Base-by-base conservation (phyloP, 192 early-diverging fungal genomes). In the Entomortierella chlamydospora region DNA sequence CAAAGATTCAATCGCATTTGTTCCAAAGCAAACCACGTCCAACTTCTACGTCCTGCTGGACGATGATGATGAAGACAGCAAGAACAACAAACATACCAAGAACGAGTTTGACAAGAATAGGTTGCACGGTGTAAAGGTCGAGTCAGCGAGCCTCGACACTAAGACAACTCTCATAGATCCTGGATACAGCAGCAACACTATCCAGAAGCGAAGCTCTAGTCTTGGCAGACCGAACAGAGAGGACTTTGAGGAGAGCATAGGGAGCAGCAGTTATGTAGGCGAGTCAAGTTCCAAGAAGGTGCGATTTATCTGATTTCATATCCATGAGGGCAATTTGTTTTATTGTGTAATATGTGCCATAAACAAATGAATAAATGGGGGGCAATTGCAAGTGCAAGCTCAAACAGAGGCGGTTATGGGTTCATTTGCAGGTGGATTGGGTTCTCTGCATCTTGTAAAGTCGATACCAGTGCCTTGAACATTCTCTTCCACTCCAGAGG, bases 401-500 rank as follows among this genome's bases (percentile, higher is more conserved):
- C 13, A 41, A 9, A 41, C 7, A 51, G 50, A 23, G 50, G 18
- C 50, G 18, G 15, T 39, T 59, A 79, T 23, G 76, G 76, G 41
- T 70, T 70, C 76, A 79, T 79, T 30, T 79, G 67, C 1, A 79
- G 55, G 26, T 79, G 62, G 41, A 79, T 79, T 0, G 76, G 63
- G 20, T 61, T 70, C 42, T 79, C 76, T 4, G 63, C 42, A 39
- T 70, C 76, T 33, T 70, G 54, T 4, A 79, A 42, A 5, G 68
- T 60, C 2, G 76, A 54, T 0, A 79, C 72, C 15, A 82, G 51
- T 3, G 81, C 81, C 37, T 69, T 82, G 61, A 82, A 82, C 69
- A 82, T 73, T 49, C 81, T 30, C 55, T 74, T 73, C 81, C 81
- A 82, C 41, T 82, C 81, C 6, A 82, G 51, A 5, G 81, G 81